Percentiles rank a stretch among this genome's conserved stretches.
phyloP scores from a whole-genome alignment of 73 alveolate species.

The Symbiodinium pilosum region DNA sequence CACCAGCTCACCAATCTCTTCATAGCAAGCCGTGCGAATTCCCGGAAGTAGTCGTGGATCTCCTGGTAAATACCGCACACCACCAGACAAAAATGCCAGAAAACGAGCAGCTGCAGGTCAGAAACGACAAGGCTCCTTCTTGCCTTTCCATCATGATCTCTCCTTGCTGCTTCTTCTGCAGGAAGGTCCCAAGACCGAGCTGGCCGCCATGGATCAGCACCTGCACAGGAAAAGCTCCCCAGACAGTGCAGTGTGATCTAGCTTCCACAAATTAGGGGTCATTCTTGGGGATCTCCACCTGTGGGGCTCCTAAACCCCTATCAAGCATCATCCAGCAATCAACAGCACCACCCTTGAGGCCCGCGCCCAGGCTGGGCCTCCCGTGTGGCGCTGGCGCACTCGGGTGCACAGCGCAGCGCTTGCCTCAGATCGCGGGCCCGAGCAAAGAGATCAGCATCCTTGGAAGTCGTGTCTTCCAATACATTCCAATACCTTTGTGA shows the following conservation, averaged over 20 bases:
- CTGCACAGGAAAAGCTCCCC: neutral
- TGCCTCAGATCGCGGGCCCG: slow-evolving; percentile 25
- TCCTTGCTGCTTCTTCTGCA: slow-evolving; percentile 32
- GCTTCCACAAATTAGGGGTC: neutral
- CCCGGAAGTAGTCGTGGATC: slow-evolving; percentile 11
- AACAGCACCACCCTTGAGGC: neutral
- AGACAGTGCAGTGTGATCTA: neutral
- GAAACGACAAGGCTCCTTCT: neutral
- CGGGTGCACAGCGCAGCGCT: slow-evolving; percentile 80
- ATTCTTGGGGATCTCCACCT: neutral
- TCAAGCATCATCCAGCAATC: neutral
- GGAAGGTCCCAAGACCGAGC: slow-evolving; percentile 43
- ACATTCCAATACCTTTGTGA: neutral
- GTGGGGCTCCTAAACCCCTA: neutral
- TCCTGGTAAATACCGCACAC: too few species aligned
- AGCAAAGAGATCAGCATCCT: too few species aligned
- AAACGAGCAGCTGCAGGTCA: too few species aligned
- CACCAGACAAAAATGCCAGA: too few species aligned
- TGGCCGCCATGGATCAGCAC: slow-evolving; percentile 69
- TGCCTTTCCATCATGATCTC: neutral
- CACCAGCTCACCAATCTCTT: slow-evolving; percentile 15
- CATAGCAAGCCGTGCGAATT: slow-evolving; percentile 71
- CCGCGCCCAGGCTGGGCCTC: slow-evolving; percentile 46
- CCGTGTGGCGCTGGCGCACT: slow-evolving; percentile 24
- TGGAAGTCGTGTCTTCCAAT: neutral